Evolutionary conservation across 1,284 basidiomycete species (phyloP).

Genomic region (Coniferiporia sulphurascens): DNA sequence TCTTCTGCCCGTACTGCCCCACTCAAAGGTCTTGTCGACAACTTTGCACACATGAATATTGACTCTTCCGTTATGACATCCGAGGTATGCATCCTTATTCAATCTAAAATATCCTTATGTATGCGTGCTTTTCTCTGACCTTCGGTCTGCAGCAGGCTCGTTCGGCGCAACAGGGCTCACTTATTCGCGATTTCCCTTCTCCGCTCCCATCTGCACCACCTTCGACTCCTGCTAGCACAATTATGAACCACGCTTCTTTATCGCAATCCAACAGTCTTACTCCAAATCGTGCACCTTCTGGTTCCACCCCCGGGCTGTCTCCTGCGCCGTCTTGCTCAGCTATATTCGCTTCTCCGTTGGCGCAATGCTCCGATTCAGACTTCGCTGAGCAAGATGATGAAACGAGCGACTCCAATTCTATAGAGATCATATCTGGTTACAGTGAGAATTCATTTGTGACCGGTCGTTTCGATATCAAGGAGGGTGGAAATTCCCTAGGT

Average conservation of each 20-base stretch:
- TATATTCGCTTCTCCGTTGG: slow-evolving; percentile 10
- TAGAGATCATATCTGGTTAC: slow-evolving; percentile 18
- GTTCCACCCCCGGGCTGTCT: not conserved
- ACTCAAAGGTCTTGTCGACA: slow-evolving; percentile 3
- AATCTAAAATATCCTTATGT: not conserved
- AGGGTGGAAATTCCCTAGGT: not conserved
- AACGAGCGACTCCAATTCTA: slow-evolving; percentile 14
- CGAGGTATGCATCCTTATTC: slow-evolving; percentile 2
- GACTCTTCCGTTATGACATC: slow-evolving; percentile 2
- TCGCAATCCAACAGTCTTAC: slow-evolving; percentile 3
- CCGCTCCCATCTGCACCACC: slow-evolving; percentile 17
- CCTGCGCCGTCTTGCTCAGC: not conserved
- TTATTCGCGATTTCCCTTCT: slow-evolving; percentile 10
- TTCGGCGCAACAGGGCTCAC: not conserved
- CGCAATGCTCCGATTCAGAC: slow-evolving; percentile 11
- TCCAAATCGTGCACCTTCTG: not conserved
- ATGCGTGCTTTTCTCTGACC: not conserved
- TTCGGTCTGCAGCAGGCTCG: not conserved
- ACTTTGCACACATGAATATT: not conserved
- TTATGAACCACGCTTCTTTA: slow-evolving; percentile 7
- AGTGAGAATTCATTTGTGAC: slow-evolving; percentile 13
- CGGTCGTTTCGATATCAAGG: slow-evolving; percentile 4
- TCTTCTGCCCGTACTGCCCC: not conserved
- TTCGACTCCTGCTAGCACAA: slow-evolving; percentile 12
- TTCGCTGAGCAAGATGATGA: slow-evolving; percentile 6